A percentile compares a stretch with the other conserved stretches of the same genome.
Evolutionary conservation across 2,329 filamentous ascomycete genomes (phyloP).

Genomic region (Fusarium sambucinum): DNA sequence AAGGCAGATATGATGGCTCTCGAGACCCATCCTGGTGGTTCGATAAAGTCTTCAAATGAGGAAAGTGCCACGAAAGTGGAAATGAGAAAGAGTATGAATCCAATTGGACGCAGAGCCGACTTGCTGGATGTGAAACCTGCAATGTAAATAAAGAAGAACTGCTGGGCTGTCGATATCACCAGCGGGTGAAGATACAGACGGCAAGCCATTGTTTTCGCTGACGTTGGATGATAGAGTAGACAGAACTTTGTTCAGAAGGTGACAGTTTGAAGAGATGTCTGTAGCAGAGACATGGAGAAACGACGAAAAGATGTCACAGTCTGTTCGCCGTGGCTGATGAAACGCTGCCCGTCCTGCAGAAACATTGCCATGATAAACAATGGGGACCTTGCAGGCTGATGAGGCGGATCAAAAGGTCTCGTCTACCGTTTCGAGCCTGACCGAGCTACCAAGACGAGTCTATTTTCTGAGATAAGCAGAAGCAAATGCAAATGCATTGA

Average conservation of each 20-base stretch:
- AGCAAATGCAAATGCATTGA: neutral
- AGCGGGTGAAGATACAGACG: constrained; percentile 35
- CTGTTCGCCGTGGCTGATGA: neutral
- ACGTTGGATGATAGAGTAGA: neutral
- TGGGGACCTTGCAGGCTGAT: neutral
- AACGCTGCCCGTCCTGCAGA: neutral
- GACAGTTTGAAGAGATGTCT: neutral
- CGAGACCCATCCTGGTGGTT: constrained; percentile 41
- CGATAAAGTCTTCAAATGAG: constrained; percentile 30
- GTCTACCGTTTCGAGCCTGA: neutral
- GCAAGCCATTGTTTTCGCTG: constrained; percentile 30
- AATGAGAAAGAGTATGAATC: constrained; percentile 33
- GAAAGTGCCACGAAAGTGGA: constrained; percentile 35
- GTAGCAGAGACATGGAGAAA: neutral
- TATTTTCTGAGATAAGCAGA: constrained; percentile 25
- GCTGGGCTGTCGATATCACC: constrained; percentile 34
- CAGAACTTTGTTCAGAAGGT: neutral
- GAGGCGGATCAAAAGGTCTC: neutral
- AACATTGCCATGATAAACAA: neutral
- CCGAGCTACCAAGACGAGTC: neutral
- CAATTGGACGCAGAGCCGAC: constrained; percentile 35
- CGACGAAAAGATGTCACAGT: neutral
- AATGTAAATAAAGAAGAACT: constrained; percentile 44
- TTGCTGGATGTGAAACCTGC: constrained; percentile 35
- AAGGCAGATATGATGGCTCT: constrained; percentile 37